phyloP scores from a whole-genome alignment of 805 yeast genomes.

The Ogataea pignaliae region DNA sequence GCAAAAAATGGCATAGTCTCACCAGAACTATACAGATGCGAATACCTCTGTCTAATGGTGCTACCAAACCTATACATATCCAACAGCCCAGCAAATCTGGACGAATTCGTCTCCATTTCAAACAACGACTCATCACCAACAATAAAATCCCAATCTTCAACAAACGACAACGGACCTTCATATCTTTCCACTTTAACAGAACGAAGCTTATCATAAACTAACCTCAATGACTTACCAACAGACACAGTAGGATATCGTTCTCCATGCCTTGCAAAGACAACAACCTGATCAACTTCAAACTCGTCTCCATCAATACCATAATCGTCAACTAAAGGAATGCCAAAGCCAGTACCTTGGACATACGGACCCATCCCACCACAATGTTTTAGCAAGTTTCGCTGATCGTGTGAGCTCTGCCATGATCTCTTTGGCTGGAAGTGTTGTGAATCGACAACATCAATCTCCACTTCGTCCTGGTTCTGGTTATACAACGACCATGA shows the following conservation, averaged over 20 bases:
- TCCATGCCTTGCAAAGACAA: slow-evolving; percentile 71
- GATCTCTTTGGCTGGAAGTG: slow-evolving; percentile 4
- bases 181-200: slow-evolving; percentile 31
- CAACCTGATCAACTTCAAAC: slow-evolving; percentile 62
- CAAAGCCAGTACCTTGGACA: slow-evolving; percentile 46
- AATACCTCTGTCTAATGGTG: slow-evolving; percentile 44
- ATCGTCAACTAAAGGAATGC: slow-evolving; percentile 39
- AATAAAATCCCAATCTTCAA: slow-evolving; percentile 51
- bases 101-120: slow-evolving; percentile 48
- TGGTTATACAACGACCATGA: neutral
- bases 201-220: slow-evolving; percentile 31
- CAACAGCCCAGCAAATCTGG: slow-evolving; percentile 49
- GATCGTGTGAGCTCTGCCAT: slow-evolving; percentile 34
- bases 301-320: slow-evolving; percentile 34
- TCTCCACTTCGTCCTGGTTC: neutral
- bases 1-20: slow-evolving; percentile 46
- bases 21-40: slow-evolving; percentile 36
- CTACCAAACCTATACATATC: slow-evolving; percentile 48
- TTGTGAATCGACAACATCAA: neutral
- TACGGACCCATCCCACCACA: slow-evolving; percentile 54
- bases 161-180: slow-evolving; percentile 49
- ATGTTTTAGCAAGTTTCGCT: slow-evolving; percentile 44
- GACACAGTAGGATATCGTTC: slow-evolving; percentile 63
- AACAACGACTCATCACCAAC: slow-evolving; percentile 18
- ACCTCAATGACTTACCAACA: slow-evolving; percentile 25